Evolutionary conservation across 768 basidiomycete genomes (phyloP).

Genomic region (Myochromella boudieri): DNA sequence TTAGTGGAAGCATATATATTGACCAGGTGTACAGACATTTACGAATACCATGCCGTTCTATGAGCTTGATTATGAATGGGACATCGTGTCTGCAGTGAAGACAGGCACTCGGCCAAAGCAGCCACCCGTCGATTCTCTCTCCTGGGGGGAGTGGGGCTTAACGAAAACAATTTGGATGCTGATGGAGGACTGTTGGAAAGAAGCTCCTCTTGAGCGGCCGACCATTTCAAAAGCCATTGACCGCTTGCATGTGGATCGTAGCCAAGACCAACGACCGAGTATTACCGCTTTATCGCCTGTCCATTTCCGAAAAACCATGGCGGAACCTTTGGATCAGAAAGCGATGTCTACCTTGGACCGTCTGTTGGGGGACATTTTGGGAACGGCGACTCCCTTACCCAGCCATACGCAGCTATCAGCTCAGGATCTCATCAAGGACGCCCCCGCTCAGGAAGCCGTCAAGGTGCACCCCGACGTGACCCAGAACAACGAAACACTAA

Average conservation of each 20-base stretch:
- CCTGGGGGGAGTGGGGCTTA: not conserved
- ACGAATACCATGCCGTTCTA: not conserved
- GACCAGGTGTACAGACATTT: not conserved
- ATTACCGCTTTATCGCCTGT: too few species aligned
- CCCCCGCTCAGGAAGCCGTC: too few species aligned
- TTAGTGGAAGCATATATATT: not conserved
- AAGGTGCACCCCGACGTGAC: too few species aligned
- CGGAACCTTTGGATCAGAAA: too few species aligned
- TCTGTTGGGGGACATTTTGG: too few species aligned
- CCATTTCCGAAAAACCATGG: too few species aligned
- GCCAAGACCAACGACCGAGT: too few species aligned
- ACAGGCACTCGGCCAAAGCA: not conserved
- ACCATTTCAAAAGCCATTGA: not conserved
- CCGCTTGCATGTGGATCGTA: not conserved
- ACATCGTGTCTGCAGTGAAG: not conserved
- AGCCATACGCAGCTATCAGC: too few species aligned
- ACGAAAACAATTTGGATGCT: not conserved
- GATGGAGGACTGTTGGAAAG: constrained; percentile 4
- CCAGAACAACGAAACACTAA: too few species aligned
- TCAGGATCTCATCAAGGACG: too few species aligned
- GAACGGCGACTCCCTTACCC: too few species aligned
- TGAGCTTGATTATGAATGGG: not conserved
- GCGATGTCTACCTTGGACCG: too few species aligned
- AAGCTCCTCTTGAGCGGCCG: not conserved
- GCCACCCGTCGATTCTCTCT: not conserved